These are phyloP conservation scores for Claviceps sp. DNA, from an alignment of 2,329 filamentous ascomycete genomes.

Conservation along the genomic window DNA sequence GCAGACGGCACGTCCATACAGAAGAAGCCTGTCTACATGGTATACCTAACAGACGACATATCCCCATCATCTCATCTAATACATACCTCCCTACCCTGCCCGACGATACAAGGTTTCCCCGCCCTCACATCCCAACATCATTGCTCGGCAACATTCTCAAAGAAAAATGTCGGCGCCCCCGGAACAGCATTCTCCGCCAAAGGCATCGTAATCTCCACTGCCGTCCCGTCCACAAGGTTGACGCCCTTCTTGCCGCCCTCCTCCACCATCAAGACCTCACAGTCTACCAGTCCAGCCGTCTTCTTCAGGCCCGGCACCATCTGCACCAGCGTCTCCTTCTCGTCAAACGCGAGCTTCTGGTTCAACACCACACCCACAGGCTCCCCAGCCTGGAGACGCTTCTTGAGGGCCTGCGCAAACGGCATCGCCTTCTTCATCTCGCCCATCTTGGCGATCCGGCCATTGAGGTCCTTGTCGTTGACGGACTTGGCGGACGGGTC, in stretches of 20 bases:
- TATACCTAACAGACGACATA: not conserved
- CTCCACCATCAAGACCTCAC: slow-evolving; percentile 60
- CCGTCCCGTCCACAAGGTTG: slow-evolving; percentile 37
- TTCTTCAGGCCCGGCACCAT: slow-evolving; percentile 73
- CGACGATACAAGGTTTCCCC: not conserved
- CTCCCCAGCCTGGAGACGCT: slow-evolving; percentile 61
- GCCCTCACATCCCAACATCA: not conserved
- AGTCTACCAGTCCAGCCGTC: slow-evolving; percentile 52
- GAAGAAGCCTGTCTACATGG: not conserved
- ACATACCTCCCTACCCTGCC: too few relatives aligned
- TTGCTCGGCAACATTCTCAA: slow-evolving; percentile 54
- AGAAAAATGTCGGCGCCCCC: slow-evolving; percentile 68
- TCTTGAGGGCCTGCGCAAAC: slow-evolving; percentile 81
- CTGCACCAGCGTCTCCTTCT: slow-evolving; percentile 58
- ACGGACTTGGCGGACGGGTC: slow-evolving; percentile 44
- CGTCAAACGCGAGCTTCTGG: slow-evolving; percentile 76
- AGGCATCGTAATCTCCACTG: slow-evolving; percentile 42
- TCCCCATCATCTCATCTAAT: not conserved
- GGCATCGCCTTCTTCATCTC: slow-evolving; percentile 99
- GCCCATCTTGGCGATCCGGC: slow-evolving; percentile 65
- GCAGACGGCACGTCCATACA: too few relatives aligned
- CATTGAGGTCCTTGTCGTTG: slow-evolving; percentile 71
- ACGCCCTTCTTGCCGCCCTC: slow-evolving; percentile 55
- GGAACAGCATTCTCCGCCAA: slow-evolving; percentile 66
- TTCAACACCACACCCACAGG: slow-evolving; percentile 57